phyloP scores from a whole-genome alignment of 345 rosid genomes.

The Hirschfeldia incana region DNA sequence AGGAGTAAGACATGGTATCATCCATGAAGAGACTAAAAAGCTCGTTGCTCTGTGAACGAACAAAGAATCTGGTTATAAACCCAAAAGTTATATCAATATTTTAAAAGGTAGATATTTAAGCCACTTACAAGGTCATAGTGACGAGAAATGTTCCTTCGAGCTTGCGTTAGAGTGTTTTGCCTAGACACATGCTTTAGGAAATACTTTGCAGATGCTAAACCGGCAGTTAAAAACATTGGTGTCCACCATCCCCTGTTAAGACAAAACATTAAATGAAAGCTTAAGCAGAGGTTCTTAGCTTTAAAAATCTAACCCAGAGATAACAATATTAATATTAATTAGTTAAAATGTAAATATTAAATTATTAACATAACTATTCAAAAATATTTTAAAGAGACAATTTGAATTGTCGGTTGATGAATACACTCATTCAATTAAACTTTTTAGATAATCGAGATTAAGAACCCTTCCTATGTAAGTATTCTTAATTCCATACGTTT shows the following conservation, averaged over 20 bases:
- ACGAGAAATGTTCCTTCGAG: constrained; percentile 39
- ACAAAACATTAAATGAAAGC: not conserved
- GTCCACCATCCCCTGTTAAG: constrained; percentile 88
- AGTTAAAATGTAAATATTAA: too few relatives aligned
- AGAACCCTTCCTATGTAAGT: too few relatives aligned
- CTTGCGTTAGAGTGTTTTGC: constrained; percentile 71
- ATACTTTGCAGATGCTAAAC: constrained; percentile 62
- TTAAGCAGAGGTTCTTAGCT: too few relatives aligned
- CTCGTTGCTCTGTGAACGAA: constrained; percentile 60
- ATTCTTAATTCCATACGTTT: too few relatives aligned
- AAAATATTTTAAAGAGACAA: too few relatives aligned
- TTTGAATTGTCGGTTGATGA: too few relatives aligned
- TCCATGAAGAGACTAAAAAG: constrained; percentile 69
- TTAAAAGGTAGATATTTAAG: not conserved
- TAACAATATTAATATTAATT: too few relatives aligned
- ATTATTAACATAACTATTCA: too few relatives aligned
- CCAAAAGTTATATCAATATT: not conserved
- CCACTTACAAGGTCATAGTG: constrained; percentile 53
- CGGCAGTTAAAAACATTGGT: constrained; percentile 61
- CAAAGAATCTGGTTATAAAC: not conserved
- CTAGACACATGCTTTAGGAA: constrained; percentile 60
- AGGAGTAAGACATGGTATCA: constrained; percentile 82
- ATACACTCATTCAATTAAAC: too few relatives aligned
- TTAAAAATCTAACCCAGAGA: too few relatives aligned
- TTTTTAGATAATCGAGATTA: too few relatives aligned